Base-by-base conservation (phyloP, 1,284 basidiomycete species). In the Cystobasidium pallidum region DNA sequence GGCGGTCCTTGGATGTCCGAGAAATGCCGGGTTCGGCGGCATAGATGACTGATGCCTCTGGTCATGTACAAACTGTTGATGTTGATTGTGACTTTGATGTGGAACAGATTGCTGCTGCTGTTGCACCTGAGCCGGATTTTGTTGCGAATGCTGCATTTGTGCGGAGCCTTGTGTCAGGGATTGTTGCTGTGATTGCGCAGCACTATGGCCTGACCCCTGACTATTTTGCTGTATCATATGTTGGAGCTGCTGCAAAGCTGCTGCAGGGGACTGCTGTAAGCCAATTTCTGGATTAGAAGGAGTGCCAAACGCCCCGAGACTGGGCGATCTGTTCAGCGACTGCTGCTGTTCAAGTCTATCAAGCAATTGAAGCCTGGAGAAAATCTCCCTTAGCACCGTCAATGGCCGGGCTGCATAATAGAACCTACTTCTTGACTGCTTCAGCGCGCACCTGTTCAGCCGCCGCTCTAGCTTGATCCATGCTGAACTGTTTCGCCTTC, bases 381-480 rank as follows among this genome's bases (percentile, higher is more conserved):
- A 21, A 54, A 15, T 19, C 32, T 3, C 15, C 54, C 24, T 15
- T 39, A 34, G 15, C 28, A 43, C 30, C 65, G 15, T 15, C n/a
- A 24, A 24, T 7, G 3, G 24, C 24, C 10, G 21, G 3, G 15
- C 39, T 43, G 21, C 26, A 26, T 32, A 8, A 43, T 21, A 11
- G 3, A 1, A 49, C 54, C 21, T 17, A 70, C 68, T 71, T 71
- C 39, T 71, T 71, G 3, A 58, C 41, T 24, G 68, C 68, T 32
- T 71, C 68, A n/a, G 36, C 28, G n/a, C 68, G 68, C 4, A 71
- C 68, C 45, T 71, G 59, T 39, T 71, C 68, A 11, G 68, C 68
- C n/a, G 68, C 59, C 10, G 49, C 49, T 55, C 52, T 36, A 8
- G 61, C 68, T 34, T 71, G 45, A 2, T 71, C 68, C 45, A 54